Percentiles rank a stretch among this genome's conserved stretches.
These are phyloP conservation scores for Globisporangium nagaii DNA, from an alignment of 352 stramenopile genomes.

Conservation along the genomic window DNA sequence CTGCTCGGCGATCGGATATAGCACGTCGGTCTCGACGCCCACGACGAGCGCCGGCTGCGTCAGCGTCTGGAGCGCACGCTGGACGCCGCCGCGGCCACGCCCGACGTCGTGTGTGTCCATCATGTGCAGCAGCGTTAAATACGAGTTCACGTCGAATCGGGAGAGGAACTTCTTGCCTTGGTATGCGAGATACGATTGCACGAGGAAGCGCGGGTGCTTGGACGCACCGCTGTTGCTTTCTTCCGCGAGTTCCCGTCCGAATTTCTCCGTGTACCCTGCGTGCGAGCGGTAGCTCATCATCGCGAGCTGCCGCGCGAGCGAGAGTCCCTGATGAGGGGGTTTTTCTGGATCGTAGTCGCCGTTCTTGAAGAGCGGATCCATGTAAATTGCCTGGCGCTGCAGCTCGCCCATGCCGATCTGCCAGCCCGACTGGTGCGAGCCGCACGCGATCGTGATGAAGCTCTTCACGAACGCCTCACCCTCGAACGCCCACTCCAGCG, in stretches of 20 bases:
- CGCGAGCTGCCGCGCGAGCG: constrained; percentile 92
- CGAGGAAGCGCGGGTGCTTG: constrained; percentile 41
- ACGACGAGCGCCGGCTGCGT: constrained; percentile 86
- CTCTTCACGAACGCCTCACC: constrained; percentile 79
- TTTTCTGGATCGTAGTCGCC: constrained; percentile 64
- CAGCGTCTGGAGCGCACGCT: constrained; percentile 49
- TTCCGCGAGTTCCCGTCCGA: constrained; percentile 66
- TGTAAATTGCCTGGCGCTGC: constrained; percentile 95
- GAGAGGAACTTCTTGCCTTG: constrained; percentile 95
- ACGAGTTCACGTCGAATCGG: constrained; percentile 95
- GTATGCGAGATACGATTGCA: constrained; percentile 87
- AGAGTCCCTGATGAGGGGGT: constrained; percentile 76
- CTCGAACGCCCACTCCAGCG: constrained; percentile 94
- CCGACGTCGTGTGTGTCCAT: constrained; percentile 97
- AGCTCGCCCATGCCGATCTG: constrained; percentile 95
- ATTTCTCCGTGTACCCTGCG: constrained; percentile 90
- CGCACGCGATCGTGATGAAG: constrained; percentile 93
- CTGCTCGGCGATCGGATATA: constrained; percentile 94
- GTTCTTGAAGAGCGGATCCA: constrained; percentile 89
- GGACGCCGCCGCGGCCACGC: constrained; percentile 71
- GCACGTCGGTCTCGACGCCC: constrained; percentile 92
- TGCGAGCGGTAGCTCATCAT: constrained; percentile 97
- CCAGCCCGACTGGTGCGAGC: constrained; percentile 92
- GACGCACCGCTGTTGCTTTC: constrained; percentile 12
- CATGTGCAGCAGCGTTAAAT: constrained; percentile 92